A percentile compares a stretch with the other conserved stretches of the same genome.
phyloP scores from a whole-genome alignment of 257 asterid genomes.

The Fraxinus americana region DNA sequence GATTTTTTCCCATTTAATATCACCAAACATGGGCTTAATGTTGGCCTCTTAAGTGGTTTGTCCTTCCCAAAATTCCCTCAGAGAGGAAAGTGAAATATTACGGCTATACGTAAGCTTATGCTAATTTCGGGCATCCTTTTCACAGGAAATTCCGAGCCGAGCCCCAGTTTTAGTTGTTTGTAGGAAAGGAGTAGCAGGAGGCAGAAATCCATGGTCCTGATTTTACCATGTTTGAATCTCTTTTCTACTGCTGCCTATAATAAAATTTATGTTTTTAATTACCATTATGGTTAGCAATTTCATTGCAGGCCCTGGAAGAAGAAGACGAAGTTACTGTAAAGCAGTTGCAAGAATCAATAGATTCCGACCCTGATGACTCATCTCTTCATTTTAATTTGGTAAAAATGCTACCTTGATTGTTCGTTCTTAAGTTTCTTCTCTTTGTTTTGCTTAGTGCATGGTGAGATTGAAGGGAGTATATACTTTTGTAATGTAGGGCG shows the following conservation, averaged over 20 bases:
- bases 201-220: conserved; percentile 4
- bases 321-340: conserved; percentile 34
- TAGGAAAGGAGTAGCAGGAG: not conserved
- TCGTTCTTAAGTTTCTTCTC: not conserved
- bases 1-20: too few species aligned
- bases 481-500: conserved; percentile 50
- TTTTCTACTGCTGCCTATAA: not conserved
- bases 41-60: not conserved
- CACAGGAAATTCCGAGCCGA: not conserved
- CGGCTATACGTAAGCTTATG: not conserved
- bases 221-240: not conserved
- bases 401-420: conserved; percentile 8
- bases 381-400: conserved; percentile 70
- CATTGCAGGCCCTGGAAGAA: conserved; percentile 42
- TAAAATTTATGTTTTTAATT: not conserved
- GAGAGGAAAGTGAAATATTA: not conserved
- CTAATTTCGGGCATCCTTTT: not conserved
- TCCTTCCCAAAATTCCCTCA: not conserved
- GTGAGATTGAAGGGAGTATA: not conserved
- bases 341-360: conserved; percentile 49
- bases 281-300: not conserved
- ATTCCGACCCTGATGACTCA: conserved; percentile 57
- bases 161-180: not conserved
- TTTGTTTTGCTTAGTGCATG: not conserved
- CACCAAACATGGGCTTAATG: too few species aligned